Evolutionary conservation across 805 yeast species (phyloP), one percentile per base, ranked within the genome.

Genomic region (Barnettozyma salicaria): DNA sequence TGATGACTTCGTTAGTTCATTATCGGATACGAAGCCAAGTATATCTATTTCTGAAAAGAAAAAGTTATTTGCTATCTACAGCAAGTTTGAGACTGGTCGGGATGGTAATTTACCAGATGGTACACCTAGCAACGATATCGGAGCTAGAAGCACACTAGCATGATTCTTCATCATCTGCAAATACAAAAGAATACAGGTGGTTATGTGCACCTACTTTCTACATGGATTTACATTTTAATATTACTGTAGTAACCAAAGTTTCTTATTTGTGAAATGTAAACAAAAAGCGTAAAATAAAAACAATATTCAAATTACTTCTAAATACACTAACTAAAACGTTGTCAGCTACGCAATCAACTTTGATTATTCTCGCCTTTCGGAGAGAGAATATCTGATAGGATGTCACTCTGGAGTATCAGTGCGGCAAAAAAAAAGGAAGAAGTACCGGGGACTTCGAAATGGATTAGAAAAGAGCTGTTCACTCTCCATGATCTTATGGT

Each of bases 21-120:
- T 84, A 32, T 53, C 58, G 17, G 95, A 84, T 38, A 87, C 97
- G 1, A 86, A 84, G 47, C 86, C 95, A n/a, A 85, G 96, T 32
- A 87, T 90, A 20, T 88, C 97, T 0, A 58, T 63, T 1, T 71
- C 77, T 14, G 97, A 90, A 52, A 69, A 72, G 42, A 47, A 48
- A 7, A 84, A 87, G 50, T 68, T 90, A 33, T 58, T 65, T 18
- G 60, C 56, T 0, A 80, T 90, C 23, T 90, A 90, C 54, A 55
- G 64, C 16, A 78, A 80, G 52, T 92, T 90, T 53, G 74, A 80
- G 5, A 71, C 78, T 27, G 87, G 76, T 12, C 63, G 97, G 30
- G 89, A 83, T 39, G 96, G 96, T 0, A 79, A 80, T 40, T 77
- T 90, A 86, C 95, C 94, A 1, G 78, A 77, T 45, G 97, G 96